Base-by-base conservation (phyloP, 1,284 basidiomycete genomes). In the Hypsizygus ulmarius region DNA sequence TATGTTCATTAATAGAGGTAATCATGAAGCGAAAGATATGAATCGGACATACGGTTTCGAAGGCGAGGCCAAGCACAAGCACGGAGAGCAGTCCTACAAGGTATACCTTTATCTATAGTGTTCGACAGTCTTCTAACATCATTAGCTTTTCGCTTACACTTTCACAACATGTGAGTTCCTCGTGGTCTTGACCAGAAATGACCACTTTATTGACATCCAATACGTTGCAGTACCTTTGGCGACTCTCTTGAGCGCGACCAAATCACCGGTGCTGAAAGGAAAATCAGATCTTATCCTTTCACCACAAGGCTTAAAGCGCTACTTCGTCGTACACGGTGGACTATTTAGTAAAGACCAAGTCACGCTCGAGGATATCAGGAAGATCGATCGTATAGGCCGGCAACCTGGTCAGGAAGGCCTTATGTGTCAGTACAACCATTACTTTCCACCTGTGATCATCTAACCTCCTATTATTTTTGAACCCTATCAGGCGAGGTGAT, bases 21-120 rank as follows among this genome's bases (percentile, higher is more conserved):
- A 98, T 70, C 96, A 99, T 65, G 96, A 99, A 72, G 90, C 95
- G 43, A 93, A 89, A 67, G 93, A 97, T 52, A 91, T 87, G 84
- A 88, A 88, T 59, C 72, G 85, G 36, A 82, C 91, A 12, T 96
- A 97, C 67, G 93, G 95, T 2, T 97, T 98, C 60, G 94, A 97
- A 67, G 95, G 94, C 38, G 96, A 99, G 71, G 92, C 87, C 45
- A 97, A 96, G 66, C 88, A 93, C 61, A 96, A 97, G 66, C 91
- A 94, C 61, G 92, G 92, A 30, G 93, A 96, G 61, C 84, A 93
- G 65, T 90, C 89, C 0, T 94, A 90, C 70, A 90, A 90, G 77
- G 87, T 84, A 36, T 45, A 34, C 51, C 39, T 21, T 12, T 43
- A 25, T 21, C 9, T 14, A 16, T 42, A 14, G 3, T 10, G 15